Base-by-base conservation (phyloP, 306 rosid species). In the Trichosanthes cucumerina region DNA sequence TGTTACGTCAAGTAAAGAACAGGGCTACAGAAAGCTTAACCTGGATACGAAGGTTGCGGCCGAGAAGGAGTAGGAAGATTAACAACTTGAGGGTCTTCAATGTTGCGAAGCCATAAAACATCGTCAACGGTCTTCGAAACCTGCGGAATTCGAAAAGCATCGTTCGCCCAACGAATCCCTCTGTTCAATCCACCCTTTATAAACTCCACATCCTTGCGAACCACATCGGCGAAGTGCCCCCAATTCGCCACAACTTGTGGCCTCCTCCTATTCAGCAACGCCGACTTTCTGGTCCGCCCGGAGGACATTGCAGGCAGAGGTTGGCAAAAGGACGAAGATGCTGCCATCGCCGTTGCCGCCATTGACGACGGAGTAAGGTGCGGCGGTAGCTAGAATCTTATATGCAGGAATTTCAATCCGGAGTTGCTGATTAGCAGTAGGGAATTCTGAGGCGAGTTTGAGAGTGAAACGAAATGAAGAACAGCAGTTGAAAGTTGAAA, bases 1-100 rank as follows among this genome's bases (percentile, higher is more conserved):
- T 26, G n/a, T 64, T 11, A 57, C 33, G 21, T 14, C 26, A 9
- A 70, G 53, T 5, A 71, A 9, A 50, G 47, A 26, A 11, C 21
- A 53, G 26, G 24, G 31, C 31, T 38, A 73, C 68, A 5, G 53
- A 16, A 71, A 39, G 59, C 58, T 19, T 3, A 69, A 93, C 98
- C 98, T 87, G 97, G 92, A 79, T 95, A 92, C 39, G 85, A 91
- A 83, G 88, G 97, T n/a, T 80, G 88, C 53, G 98, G 98, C 91
- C 90, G 91, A 10, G 84, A 80, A 75, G 90, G 88, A 38, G 81
- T 15, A 4, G 92, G 83, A 43, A 75, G 79, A 3, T 87, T 75
- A 73, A 90, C 62, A 44, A 92, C 95, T 15, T 21, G 24, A 26
- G 93, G 96, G 15, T 95, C 92, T 78, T 95, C 98, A 18, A 95